Conservation (phyloP, 2,329 filamentous ascomycete genomes). For the Xylaria sp. region DNA sequence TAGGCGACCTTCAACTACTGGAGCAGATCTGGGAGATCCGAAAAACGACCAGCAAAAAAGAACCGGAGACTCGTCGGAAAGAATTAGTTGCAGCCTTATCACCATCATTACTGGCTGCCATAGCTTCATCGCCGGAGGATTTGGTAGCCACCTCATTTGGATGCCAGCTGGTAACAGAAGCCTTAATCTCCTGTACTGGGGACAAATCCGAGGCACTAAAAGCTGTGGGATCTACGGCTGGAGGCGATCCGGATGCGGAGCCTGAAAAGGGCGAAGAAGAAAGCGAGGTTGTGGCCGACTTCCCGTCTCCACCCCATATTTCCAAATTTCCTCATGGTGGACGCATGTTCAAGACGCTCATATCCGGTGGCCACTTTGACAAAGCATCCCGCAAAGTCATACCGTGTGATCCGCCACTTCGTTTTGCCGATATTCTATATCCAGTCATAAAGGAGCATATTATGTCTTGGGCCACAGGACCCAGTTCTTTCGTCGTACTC, state of each 20-base stretch:
- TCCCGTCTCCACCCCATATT: constrained; percentile 56
- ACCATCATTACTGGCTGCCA: constrained; percentile 74
- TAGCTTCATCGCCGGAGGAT: constrained; percentile 69
- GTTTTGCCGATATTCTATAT: constrained; percentile 84
- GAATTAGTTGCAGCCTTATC: constrained; percentile 80
- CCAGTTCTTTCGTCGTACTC: constrained; percentile 85
- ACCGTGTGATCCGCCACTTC: constrained; percentile 74
- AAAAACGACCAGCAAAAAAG: constrained; percentile 89
- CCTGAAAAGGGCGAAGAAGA: constrained; percentile 39
- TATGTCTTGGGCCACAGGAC: constrained; percentile 82
- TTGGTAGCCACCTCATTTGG: constrained; percentile 80
- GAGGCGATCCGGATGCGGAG: constrained; percentile 54
- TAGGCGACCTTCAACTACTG: constrained; percentile 72
- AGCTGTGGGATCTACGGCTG: constrained; percentile 69
- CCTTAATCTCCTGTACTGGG: constrained; percentile 75
- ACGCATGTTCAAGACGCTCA: constrained; percentile 88
- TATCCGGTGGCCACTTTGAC: constrained; percentile 88
- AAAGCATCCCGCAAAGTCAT: constrained; percentile 71
- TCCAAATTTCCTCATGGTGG: constrained; percentile 68
- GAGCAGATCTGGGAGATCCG: constrained; percentile 80
- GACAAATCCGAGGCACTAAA: constrained; percentile 77
- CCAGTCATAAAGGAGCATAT: constrained; percentile 76
- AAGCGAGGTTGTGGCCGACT: constrained; percentile 41
- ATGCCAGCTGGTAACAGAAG: constrained; percentile 83
- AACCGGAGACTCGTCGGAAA: constrained; percentile 72